Base-by-base conservation (phyloP, 805 yeast species). In the Cyberlindnera samutprakarnensis region DNA sequence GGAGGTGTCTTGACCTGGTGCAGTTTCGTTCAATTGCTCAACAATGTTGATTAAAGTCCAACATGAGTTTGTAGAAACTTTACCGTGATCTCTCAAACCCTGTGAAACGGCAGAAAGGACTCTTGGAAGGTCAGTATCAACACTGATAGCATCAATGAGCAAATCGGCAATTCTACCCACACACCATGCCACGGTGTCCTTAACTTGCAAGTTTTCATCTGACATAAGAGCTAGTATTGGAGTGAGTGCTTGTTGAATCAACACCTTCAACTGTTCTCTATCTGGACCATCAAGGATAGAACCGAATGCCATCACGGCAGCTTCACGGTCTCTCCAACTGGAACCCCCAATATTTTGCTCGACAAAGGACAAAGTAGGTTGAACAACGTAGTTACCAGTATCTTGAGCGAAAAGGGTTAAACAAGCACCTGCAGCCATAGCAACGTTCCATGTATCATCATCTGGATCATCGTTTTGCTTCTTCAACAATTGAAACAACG, bases 381-480 rank as follows among this genome's bases (percentile, higher is more conserved):
- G 83, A 27, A 90, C 85, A 23, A 92, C 88, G 43, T 77, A 78
- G 53, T 81, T 77, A 11, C 90, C 94, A 30, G 94, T 83, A 50
- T 81, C 76, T 57, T 83, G 94, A 4, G 98, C 96, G 60, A 85
- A 88, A 41, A 92, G 69, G 62, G 86, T 95, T 52, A 92, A 65
- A 61, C 97, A 92, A 11, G 96, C 88, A 50, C 96, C 98, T 2
- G 98, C 96, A 31, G 97, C 96, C 97, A 90, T 90, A 8, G 96
- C 77, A 25, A 86, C 95, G 38, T 88, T 84, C 98, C 98, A 92
- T 49, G 85, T 94, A 53, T 92, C 98, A 54, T 85, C 96, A 50
- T 83, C 94, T 19, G 87, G 82, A 51, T 85, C 95, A 35, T 87
- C 96, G 55, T 84, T 86, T 58, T 87, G 96, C 56, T 85, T 74